Evolutionary conservation across 2,329 filamentous ascomycete genomes (phyloP), one percentile per base, ranked within the genome.

Genomic region (Ophiognomonia clavigignenti-juglandacearum): DNA sequence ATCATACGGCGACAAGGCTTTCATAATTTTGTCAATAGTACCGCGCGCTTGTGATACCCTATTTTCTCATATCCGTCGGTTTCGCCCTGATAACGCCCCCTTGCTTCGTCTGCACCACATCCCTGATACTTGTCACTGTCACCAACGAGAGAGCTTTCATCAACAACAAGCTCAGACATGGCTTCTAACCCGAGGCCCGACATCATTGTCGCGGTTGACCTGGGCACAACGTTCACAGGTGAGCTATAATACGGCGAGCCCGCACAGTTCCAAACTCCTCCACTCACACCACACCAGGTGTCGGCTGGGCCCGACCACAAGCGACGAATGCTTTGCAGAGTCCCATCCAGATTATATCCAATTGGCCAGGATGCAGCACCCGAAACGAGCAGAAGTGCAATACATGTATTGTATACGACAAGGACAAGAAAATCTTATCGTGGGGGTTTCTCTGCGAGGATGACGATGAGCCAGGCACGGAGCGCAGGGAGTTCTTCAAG

Each of bases 301-400:
- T 65, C 16, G 61, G 60, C 10, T 65, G 63, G 62, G 58, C 61
- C 5, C 56, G 60, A 4, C 59, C 60, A 4, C 59, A 60, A 35
- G 50, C 50, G 22, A 54, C 54, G 32, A 54, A 59, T 37, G 64
- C 64, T 16, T 59, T 64, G 4, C 61, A 62, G 36, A 67, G 59
- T 10, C 68, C 69, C 2, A 67, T 73, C 39, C 70, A 73, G 43
- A 60, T 71, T 27, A 65, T 74, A 54, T 67, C 74, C 57, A 72
- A 76, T 61, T 80, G 75, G 75, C 76, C 75, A 0, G 75, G 75
- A 3, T 69, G 70, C 36, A 70, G 69, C 10, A 72, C 74, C 45
- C 70, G 69, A 47, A 72, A 73, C 41, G 75, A 79, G 52, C 74
- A 76, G 53, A 80, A 79, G 54, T 74, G 78, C 0, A 74, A 75